Base-by-base conservation (phyloP, 352 stramenopile genomes). In the Pythium folliculosum region DNA sequence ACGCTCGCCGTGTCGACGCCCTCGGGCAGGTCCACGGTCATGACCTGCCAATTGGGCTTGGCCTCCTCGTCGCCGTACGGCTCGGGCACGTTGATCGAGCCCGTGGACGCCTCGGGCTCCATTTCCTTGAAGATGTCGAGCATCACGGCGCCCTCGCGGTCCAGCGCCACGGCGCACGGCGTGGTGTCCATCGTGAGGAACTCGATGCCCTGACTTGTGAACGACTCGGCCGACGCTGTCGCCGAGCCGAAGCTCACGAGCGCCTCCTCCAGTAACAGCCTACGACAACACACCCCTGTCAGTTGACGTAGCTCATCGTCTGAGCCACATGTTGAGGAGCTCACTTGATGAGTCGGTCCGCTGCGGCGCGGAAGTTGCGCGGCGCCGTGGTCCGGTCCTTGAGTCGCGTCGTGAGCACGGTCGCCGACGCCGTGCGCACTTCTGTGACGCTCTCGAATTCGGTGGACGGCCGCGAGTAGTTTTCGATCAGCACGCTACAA, bases 371-470 rank as follows among this genome's bases (percentile, higher is more conserved):
- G 35, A 66, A 75, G 27, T 37, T 49, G 22, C 16, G 25, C 2
- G 57, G 22, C 1, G 52, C 1, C 5, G 69, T 69, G 8, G 32
- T 47, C 10, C 21, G 45, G 57, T 71, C 58, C 38, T 64, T 64
- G 35, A 75, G 21, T n/a, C 69, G 44, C 21, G 69, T 75, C 35
- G 37, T 48, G 17, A 75, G 57, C 21, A 75, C 63, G 16, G 19
- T 54, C 16, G 59, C 61, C 13, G 69, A n/a, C 2, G 56, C 58
- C 10, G 78, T 74, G 10, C 71, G 75, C 16, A 81, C 57, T 62
- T 90, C 73, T 9, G 77, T 70, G 40, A 89, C 75, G 38, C 70
- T 84, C 47, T 77, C 61, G 2, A 77, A 67, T 4, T 75, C 71
- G 65, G 58, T 71, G 37, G 13, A 73, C 56, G 25, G 56, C 56